These are phyloP conservation scores for Carex pumila DNA, from an alignment of 176 grass and related monocot species.

Conservation along the genomic window DNA sequence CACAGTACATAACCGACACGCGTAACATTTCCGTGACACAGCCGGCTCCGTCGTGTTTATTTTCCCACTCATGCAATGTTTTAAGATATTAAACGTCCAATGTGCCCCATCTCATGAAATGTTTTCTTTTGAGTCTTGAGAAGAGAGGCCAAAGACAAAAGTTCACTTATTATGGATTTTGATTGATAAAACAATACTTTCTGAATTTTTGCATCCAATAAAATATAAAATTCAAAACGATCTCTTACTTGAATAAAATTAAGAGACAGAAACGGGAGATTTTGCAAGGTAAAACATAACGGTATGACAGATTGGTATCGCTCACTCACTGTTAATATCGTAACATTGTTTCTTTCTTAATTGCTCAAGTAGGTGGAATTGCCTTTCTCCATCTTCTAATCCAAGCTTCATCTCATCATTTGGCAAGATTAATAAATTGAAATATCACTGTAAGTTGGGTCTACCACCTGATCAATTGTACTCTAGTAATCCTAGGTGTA, in stretches of 20 bases:
- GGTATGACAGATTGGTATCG: neutral
- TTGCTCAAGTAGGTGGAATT: conserved; percentile 9
- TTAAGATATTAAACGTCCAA: neutral
- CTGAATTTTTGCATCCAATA: neutral
- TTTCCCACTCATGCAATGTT: neutral
- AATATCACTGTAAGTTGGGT: neutral
- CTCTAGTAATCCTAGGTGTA: conserved; percentile 1
- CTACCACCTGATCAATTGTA: conserved; percentile 1
- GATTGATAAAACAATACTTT: neutral
- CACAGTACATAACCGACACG: no score
- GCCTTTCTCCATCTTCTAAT: conserved; percentile 12
- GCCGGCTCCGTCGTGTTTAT: no score
- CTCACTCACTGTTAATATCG: no score
- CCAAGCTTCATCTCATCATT: conserved; percentile 16
- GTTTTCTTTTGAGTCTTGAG: neutral
- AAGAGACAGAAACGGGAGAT: neutral
- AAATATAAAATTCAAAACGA: neutral
- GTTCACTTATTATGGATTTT: neutral
- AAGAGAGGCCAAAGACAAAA: neutral
- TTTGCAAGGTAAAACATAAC: neutral
- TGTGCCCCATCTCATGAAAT: neutral
- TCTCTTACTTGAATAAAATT: neutral
- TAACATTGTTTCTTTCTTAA: neutral
- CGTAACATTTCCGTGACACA: no score
- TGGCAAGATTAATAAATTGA: neutral